phyloP scores from a whole-genome alignment of 2,329 filamentous ascomycete species.

The Didymella segeticola region DNA sequence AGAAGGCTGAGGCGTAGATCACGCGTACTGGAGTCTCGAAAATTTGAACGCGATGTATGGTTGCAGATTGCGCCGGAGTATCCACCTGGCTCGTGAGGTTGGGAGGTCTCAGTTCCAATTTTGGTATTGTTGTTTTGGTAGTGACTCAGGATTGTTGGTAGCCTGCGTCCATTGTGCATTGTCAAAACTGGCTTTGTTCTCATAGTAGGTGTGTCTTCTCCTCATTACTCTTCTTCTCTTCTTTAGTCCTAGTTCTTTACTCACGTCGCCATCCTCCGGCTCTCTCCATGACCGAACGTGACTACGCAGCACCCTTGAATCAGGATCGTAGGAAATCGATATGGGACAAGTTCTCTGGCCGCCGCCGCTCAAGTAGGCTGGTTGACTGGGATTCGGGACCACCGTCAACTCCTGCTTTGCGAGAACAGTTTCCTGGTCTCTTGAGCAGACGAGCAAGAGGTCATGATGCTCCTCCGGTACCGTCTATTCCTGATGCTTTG shows the following conservation, averaged over 20 bases:
- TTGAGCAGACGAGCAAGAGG: neutral
- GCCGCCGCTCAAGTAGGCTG: neutral
- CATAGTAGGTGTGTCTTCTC: too few species aligned
- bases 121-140: neutral
- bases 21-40: neutral
- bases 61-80: slow-evolving; percentile 7
- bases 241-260: neutral
- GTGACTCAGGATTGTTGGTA: too few species aligned
- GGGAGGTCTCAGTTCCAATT: neutral
- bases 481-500: neutral
- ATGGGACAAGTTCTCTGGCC: neutral
- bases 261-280: neutral
- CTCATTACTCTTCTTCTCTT: neutral
- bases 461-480: neutral
- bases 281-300: neutral
- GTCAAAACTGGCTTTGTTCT: too few species aligned
- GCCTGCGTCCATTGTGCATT: too few species aligned
- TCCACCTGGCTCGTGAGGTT: neutral
- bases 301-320: slow-evolving; percentile 3
- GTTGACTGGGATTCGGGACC: neutral
- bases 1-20: neutral
- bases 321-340: neutral
- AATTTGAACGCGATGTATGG: slow-evolving; percentile 4
- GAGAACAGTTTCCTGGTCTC: neutral
- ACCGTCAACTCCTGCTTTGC: neutral